A percentile compares a stretch with the other conserved stretches of the same genome.
Evolutionary conservation across 345 rosid genomes (phyloP).

Genomic region (Odontarrhena argentea): DNA sequence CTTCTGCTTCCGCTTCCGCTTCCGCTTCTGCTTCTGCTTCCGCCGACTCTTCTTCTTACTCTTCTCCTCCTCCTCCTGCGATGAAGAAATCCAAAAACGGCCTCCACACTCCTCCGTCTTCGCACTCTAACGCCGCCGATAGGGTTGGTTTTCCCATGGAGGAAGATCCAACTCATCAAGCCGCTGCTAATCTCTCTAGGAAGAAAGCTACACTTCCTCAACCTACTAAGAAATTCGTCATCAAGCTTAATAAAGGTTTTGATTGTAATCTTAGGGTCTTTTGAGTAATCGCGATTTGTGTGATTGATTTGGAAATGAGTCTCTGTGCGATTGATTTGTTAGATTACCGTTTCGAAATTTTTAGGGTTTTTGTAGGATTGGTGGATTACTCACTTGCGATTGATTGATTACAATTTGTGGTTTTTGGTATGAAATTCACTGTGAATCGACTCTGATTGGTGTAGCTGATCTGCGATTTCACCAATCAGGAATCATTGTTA

Average conservation of each 20-base stretch:
- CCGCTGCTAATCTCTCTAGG: slow-evolving; percentile 75
- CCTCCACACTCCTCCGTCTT: slow-evolving; percentile 45
- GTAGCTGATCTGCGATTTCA: slow-evolving; percentile 11
- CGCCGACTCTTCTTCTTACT: slow-evolving; percentile 49
- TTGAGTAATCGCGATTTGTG: not conserved
- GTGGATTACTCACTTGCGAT: not conserved
- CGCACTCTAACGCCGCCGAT: slow-evolving; percentile 33
- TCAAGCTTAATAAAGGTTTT: slow-evolving; percentile 82
- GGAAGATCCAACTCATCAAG: slow-evolving; percentile 57
- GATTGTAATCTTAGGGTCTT: not conserved
- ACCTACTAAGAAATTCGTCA: slow-evolving; percentile 85
- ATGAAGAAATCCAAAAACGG: slow-evolving; percentile 55
- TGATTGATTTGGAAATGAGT: slow-evolving; percentile 9
- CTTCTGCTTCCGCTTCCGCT: slow-evolving; percentile 50
- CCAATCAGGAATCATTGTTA: too few relatives aligned
- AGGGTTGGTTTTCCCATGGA: slow-evolving; percentile 57
- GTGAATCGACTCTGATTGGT: slow-evolving; percentile 1
- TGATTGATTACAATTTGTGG: slow-evolving; percentile 3
- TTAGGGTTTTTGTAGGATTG: slow-evolving; percentile 30
- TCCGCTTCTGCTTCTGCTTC: slow-evolving; percentile 42
- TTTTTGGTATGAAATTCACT: slow-evolving; percentile 16
- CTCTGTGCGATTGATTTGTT: not conserved
- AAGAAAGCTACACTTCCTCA: slow-evolving; percentile 86
- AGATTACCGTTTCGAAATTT: slow-evolving; percentile 28
- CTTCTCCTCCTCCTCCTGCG: slow-evolving; percentile 38